Evolutionary conservation across 1,284 basidiomycete genomes (phyloP).

Genomic region (Agaricales sp.): DNA sequence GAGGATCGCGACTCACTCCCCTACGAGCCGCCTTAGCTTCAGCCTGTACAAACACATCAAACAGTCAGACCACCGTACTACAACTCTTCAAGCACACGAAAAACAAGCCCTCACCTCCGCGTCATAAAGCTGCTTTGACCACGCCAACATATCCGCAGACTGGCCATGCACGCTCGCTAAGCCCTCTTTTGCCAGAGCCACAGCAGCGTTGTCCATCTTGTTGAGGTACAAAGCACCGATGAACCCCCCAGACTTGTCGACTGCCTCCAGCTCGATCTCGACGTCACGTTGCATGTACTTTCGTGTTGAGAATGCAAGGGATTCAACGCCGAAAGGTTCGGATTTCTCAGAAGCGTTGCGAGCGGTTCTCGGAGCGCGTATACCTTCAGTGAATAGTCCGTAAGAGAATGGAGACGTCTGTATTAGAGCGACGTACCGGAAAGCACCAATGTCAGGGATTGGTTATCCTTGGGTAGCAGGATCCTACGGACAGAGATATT

Average conservation of each 20-base stretch:
- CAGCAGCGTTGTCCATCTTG: slow-evolving; percentile 79
- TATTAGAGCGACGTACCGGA: slow-evolving; percentile 41
- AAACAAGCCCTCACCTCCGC: slow-evolving; percentile 53
- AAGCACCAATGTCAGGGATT: slow-evolving; percentile 82
- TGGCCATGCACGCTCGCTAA: slow-evolving; percentile 81
- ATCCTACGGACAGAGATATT: slow-evolving; percentile 35
- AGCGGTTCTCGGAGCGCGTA: slow-evolving; percentile 76
- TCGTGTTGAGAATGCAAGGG: slow-evolving; percentile 71
- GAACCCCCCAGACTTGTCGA: slow-evolving; percentile 94
- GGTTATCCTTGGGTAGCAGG: slow-evolving; percentile 85
- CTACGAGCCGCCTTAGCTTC: slow-evolving; percentile 71
- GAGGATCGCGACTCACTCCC: slow-evolving; percentile 67
- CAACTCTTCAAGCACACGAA: no score
- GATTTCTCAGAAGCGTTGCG: slow-evolving; percentile 78
- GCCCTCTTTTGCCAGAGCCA: slow-evolving; percentile 79
- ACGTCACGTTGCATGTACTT: slow-evolving; percentile 91
- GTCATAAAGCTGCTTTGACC: slow-evolving; percentile 70
- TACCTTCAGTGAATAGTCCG: slow-evolving; percentile 35
- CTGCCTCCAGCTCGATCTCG: slow-evolving; percentile 83
- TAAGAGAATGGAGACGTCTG: slow-evolving; percentile 3
- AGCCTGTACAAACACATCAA: slow-evolving; percentile 29
- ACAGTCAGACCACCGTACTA: no score
- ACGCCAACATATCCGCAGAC: slow-evolving; percentile 76
- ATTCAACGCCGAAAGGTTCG: slow-evolving; percentile 84
- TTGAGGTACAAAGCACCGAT: slow-evolving; percentile 85